Conservation (phyloP, 2,329 filamentous ascomycete species). For the Aspergillus japonicus region DNA sequence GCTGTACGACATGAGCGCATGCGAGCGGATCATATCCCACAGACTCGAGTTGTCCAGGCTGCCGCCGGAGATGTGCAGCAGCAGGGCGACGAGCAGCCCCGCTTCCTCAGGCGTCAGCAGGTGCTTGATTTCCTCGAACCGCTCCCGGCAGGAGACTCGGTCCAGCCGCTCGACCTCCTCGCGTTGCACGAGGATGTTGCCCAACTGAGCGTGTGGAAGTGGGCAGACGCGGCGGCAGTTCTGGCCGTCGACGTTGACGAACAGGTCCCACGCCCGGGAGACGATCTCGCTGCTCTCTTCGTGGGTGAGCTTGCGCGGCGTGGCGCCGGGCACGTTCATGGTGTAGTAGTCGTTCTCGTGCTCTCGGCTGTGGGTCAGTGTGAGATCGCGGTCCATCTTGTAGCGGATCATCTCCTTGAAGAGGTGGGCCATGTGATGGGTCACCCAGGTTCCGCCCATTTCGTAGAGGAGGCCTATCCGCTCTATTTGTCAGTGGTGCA, state of each 20-base stretch:
- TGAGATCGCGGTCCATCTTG: conserved; percentile 9
- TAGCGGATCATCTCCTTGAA: conserved; percentile 9
- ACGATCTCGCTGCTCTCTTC: conserved; percentile 28
- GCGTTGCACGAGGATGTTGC: conserved; percentile 14
- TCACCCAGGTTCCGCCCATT: conserved; percentile 11
- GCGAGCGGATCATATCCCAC: conserved; percentile 23
- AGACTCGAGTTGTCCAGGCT: conserved; percentile 22
- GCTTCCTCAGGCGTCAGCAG: conserved; percentile 30
- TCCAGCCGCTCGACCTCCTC: conserved; percentile 14
- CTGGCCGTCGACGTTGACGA: conserved; percentile 27
- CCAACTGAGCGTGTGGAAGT: conserved; percentile 21
- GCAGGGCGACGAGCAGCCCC: conserved; percentile 23
- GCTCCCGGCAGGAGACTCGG: conserved; percentile 26
- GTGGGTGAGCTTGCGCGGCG: conserved; percentile 21
- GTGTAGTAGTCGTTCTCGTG: conserved; percentile 15
- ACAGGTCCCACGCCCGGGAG: conserved; percentile 23
- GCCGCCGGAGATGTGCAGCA: conserved; percentile 29
- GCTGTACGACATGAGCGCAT: conserved; percentile 20
- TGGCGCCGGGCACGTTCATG: conserved; percentile 17
- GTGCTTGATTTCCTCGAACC: conserved; percentile 30
- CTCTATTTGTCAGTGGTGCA: not conserved
- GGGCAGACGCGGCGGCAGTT: conserved; percentile 24
- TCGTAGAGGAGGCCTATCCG: conserved; percentile 2
- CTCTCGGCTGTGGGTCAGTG: conserved; percentile 1
- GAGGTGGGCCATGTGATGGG: conserved; percentile 8